Evolutionary conservation across 1,284 basidiomycete species (phyloP).

Genomic region (Athelia sp.): DNA sequence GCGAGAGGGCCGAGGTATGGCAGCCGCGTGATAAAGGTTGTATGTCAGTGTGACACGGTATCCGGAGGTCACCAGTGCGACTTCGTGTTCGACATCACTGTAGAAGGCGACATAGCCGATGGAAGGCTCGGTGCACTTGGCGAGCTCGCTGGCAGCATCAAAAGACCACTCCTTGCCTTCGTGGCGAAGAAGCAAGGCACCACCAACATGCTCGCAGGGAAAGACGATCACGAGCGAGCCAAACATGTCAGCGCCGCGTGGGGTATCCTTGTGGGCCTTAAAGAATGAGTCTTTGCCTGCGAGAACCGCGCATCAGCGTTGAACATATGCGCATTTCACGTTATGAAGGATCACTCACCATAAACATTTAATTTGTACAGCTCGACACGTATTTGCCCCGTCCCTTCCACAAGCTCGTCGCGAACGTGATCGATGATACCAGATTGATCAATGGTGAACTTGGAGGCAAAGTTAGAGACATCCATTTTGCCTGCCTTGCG

Average conservation of each 20-base stretch:
- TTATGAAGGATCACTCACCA: conserved; percentile 13
- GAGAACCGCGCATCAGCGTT: background rate
- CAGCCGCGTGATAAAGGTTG: conserved; percentile 24
- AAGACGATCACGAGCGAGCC: conserved; percentile 33
- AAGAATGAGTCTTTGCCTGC: conserved; percentile 16
- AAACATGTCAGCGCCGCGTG: conserved; percentile 23
- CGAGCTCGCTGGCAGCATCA: conserved; percentile 16
- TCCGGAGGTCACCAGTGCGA: conserved; percentile 31
- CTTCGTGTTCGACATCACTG: conserved; percentile 40
- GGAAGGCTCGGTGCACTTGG: conserved; percentile 6
- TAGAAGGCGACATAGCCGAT: conserved; percentile 32
- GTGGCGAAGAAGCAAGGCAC: conserved; percentile 27
- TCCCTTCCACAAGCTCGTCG: conserved; percentile 15
- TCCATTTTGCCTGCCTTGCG: conserved; percentile 30
- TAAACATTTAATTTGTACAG: conserved; percentile 30
- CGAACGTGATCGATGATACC: conserved; percentile 20
- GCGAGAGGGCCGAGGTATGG: background rate
- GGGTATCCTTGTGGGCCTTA: conserved; percentile 20
- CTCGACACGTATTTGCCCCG: conserved; percentile 16
- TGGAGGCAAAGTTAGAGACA: conserved; percentile 16
- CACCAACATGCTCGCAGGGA: conserved; percentile 33
- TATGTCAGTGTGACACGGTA: conserved; percentile 36
- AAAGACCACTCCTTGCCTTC: conserved; percentile 19
- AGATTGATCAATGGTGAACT: conserved; percentile 18
- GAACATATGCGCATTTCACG: background rate